Percentiles rank a stretch among this genome's conserved stretches.
phyloP scores from a whole-genome alignment of 805 yeast genomes.

The Wickerhamomyces hampshirensis region DNA sequence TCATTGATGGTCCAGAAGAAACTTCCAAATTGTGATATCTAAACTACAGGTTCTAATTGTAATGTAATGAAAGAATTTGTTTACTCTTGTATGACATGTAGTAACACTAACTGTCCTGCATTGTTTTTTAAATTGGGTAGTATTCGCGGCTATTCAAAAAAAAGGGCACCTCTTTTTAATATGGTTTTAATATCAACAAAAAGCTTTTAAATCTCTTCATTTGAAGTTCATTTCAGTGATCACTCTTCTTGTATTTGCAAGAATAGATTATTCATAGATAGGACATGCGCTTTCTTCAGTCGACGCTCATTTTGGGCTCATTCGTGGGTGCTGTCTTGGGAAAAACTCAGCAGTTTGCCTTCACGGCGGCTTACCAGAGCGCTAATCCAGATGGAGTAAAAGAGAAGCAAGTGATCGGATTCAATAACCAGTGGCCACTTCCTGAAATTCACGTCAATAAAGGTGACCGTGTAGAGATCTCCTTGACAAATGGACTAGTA shows the following conservation, averaged over 20 bases:
- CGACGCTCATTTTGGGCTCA: neutral
- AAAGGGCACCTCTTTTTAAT: too few species aligned
- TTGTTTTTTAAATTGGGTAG: too few species aligned
- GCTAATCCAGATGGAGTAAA: conserved; percentile 65
- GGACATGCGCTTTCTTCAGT: neutral
- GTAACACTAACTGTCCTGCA: too few species aligned
- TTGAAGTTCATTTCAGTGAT: too few species aligned
- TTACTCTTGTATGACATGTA: too few species aligned
- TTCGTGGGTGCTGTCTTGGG: conserved; percentile 8
- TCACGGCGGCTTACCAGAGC: conserved; percentile 50
- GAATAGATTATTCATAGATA: too few species aligned
- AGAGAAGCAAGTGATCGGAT: conserved; percentile 56
- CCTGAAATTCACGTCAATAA: conserved; percentile 62
- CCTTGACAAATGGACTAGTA: conserved; percentile 57
- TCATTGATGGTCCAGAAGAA: conserved; percentile 69
- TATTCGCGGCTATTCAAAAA: too few species aligned
- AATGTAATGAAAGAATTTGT: too few species aligned
- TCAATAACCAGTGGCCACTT: conserved; percentile 69
- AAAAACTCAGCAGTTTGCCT: conserved; percentile 52
- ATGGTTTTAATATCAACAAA: too few species aligned
- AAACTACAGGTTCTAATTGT: too few species aligned
- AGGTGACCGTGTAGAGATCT: conserved; percentile 57
- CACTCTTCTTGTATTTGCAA: too few species aligned
- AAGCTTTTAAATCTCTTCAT: too few species aligned
- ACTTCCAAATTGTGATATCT: neutral